Percentiles rank a stretch among this genome's conserved stretches.
phyloP scores from a whole-genome alignment of 306 rosid species.

The Vigna radiata region DNA sequence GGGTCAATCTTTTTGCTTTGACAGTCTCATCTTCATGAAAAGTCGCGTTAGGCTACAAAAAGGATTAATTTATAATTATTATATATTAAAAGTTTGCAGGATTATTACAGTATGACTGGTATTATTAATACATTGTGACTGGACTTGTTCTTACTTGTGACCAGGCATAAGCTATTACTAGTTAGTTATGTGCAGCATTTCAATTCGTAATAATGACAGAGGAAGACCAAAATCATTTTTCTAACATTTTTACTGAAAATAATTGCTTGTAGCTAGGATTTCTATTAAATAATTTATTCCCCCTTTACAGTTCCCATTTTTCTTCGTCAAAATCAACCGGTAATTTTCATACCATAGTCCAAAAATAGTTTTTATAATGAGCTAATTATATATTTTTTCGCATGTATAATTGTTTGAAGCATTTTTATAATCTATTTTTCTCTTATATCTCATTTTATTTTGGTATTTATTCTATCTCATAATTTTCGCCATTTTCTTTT shows the following conservation, averaged over 20 bases:
- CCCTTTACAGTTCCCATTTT: slow-evolving; percentile 1
- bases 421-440: neutral
- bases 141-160: slow-evolving; percentile 39
- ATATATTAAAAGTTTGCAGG: slow-evolving; percentile 12
- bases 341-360: neutral
- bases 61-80: slow-evolving; percentile 20
- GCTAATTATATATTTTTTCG: neutral
- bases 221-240: slow-evolving; percentile 14
- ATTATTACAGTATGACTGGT: slow-evolving; percentile 19
- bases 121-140: slow-evolving; percentile 19
- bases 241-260: slow-evolving; percentile 18
- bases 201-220: slow-evolving; percentile 30
- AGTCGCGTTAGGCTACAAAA: slow-evolving; percentile 18
- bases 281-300: slow-evolving; percentile 17
- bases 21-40: slow-evolving; percentile 29
- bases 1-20: slow-evolving; percentile 42
- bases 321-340: slow-evolving; percentile 3
- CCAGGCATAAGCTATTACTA: slow-evolving; percentile 27
- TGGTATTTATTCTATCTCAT: no score
- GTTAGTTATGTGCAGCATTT: slow-evolving; percentile 37
- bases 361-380: neutral
- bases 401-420: neutral
- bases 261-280: neutral
- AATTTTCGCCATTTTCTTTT: no score
- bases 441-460: no score